Evolutionary conservation across 148 eudicot species (phyloP).

Genomic region (Amaranthus cruentus): DNA sequence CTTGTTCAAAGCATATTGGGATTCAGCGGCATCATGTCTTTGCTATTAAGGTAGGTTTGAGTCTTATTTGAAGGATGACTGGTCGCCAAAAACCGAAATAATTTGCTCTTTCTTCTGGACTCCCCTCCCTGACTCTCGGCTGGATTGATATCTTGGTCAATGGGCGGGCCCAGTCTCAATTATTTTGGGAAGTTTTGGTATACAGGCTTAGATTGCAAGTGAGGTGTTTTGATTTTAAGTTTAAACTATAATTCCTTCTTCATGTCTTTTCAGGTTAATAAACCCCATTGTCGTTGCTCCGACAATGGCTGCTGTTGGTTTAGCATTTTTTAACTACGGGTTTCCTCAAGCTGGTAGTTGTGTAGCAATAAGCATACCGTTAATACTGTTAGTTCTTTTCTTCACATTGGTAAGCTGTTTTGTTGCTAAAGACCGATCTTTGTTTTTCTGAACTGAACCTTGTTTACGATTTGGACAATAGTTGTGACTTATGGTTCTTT

Average conservation of each 20-base stretch:
- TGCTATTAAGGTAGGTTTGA: slow-evolving; percentile 56
- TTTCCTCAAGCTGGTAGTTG: slow-evolving; percentile 98
- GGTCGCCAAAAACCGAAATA: no score
- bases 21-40: slow-evolving; percentile 81
- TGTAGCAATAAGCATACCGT: slow-evolving; percentile 79
- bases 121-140: no score
- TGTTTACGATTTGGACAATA: neutral
- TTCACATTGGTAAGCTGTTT: slow-evolving; percentile 70
- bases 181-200: no score
- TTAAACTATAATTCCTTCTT: slow-evolving; percentile 1
- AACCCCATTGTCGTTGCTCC: slow-evolving; percentile 95
- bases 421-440: neutral
- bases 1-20: slow-evolving; percentile 82
- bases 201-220: neutral
- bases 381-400: slow-evolving; percentile 60
- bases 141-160: no score
- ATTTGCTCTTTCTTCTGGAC: no score
- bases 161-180: no score
- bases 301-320: slow-evolving; percentile 79
- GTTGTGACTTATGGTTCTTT: neutral
- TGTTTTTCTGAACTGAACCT: neutral
- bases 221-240: neutral
- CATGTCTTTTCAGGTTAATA: slow-evolving; percentile 51
- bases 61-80: neutral
- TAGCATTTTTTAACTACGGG: slow-evolving; percentile 91